A percentile compares a stretch with the other conserved stretches of the same genome.
These are phyloP conservation scores for Nannizzia gypsea DNA, from an alignment of 2,329 filamentous ascomycete genomes.

Conservation along the genomic window DNA sequence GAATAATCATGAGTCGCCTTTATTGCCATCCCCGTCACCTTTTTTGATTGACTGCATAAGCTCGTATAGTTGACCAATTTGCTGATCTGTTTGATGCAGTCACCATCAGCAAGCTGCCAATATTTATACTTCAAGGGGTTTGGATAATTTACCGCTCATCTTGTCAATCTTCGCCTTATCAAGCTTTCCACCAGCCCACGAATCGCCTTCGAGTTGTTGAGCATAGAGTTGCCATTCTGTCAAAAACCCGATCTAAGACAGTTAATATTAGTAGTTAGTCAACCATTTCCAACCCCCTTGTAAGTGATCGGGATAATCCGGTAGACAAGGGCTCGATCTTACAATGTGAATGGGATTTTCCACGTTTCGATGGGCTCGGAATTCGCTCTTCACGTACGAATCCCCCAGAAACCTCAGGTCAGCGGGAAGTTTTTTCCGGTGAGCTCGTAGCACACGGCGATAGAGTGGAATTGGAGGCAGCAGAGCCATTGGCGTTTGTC, in stretches of 20 bases:
- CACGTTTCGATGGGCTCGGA: conserved; percentile 66
- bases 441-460: conserved; percentile 71
- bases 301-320: neutral
- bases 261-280: neutral
- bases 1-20: neutral
- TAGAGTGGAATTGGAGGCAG: conserved; percentile 84
- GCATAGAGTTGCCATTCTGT: conserved; percentile 95
- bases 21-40: conserved; percentile 27
- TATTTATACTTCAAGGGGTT: neutral
- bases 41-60: conserved; percentile 71
- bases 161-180: conserved; percentile 77
- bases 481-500: conserved; percentile 50
- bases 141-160: conserved; percentile 65
- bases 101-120: neutral
- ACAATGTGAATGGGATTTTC: conserved; percentile 91
- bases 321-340: conserved; percentile 21
- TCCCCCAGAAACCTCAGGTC: conserved; percentile 77
- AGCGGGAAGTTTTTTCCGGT: conserved; percentile 57
- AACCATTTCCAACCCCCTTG: neutral
- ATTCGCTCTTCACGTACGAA: conserved; percentile 86
- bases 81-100: conserved; percentile 54
- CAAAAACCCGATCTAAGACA: conserved; percentile 71
- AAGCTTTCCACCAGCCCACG: conserved; percentile 73
- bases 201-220: conserved; percentile 77
- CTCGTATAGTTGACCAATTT: conserved; percentile 86